Evolutionary conservation across 768 basidiomycete genomes (phyloP).

Genomic region (Russula sp.): DNA sequence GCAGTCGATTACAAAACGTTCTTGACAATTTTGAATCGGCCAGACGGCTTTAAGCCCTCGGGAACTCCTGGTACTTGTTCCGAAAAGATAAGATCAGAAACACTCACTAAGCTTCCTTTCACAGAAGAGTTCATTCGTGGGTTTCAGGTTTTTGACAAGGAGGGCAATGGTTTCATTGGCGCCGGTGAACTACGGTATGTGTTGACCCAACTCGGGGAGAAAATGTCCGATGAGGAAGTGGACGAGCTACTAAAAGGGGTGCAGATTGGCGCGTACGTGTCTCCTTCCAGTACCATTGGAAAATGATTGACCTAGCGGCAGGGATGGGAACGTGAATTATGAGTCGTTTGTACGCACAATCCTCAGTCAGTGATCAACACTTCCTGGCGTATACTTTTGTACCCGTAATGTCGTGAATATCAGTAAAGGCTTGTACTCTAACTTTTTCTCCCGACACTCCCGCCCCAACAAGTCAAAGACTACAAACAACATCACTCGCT

Average conservation of each 20-base stretch:
- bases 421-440: conserved; percentile 4
- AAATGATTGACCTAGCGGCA: conserved; percentile 30
- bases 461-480: not conserved
- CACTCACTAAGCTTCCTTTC: not conserved
- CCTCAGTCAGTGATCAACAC: conserved; percentile 61
- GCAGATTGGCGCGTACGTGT: conserved; percentile 76
- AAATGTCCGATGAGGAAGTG: conserved; percentile 96
- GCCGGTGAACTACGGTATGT: conserved; percentile 81
- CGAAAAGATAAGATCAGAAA: not conserved
- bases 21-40: conserved; percentile 84
- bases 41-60: conserved; percentile 95
- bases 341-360: conserved; percentile 95
- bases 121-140: conserved; percentile 98
- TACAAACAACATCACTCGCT: conserved; percentile 12
- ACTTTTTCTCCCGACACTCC: not conserved
- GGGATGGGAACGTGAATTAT: conserved; percentile 96
- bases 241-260: conserved; percentile 97
- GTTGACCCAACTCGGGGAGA: conserved; percentile 93
- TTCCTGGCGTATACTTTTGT: not conserved
- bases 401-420: conserved; percentile 8
- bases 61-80: conserved; percentile 80
- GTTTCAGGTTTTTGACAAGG: conserved; percentile 98
- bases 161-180: conserved; percentile 87
- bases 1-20: conserved; percentile 92
- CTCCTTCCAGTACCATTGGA: conserved; percentile 5